Conservation (phyloP, 768 basidiomycete genomes). For the Postia placenta region DNA sequence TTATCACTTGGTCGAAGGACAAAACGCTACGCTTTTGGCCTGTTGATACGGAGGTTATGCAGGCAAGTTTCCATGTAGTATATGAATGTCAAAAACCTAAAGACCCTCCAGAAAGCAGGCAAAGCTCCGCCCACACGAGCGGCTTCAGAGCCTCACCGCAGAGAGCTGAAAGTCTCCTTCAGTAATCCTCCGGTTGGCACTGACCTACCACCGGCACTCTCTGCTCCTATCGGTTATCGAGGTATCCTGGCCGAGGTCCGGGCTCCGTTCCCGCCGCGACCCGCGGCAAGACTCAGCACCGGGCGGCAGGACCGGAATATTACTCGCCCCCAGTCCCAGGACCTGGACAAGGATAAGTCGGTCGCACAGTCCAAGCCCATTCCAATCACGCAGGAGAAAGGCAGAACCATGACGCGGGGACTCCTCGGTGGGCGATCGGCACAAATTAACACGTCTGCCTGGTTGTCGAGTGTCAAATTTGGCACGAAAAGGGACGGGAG, state of each 20-base stretch:
- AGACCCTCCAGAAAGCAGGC: conserved; percentile 21
- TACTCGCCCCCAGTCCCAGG: neutral
- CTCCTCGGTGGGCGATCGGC: conserved; percentile 44
- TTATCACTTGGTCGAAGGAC: conserved; percentile 85
- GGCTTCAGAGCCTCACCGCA: conserved; percentile 10
- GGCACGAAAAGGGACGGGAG: conserved; percentile 49
- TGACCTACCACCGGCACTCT: conserved; percentile 41
- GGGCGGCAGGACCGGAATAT: neutral
- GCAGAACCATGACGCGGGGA: conserved; percentile 42
- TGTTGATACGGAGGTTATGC: conserved; percentile 61
- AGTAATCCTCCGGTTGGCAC: conserved; percentile 37
- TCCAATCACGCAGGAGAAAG: conserved; percentile 16
- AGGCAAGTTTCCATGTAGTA: conserved; percentile 34
- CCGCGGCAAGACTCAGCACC: neutral
- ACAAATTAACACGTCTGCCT: conserved; percentile 60
- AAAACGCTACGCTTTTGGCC: conserved; percentile 91
- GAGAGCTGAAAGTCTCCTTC: conserved; percentile 39
- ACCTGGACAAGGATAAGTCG: neutral
- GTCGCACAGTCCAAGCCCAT: conserved; percentile 5
- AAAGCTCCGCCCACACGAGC: conserved; percentile 11
- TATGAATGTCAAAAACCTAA: neutral
- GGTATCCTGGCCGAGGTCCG: conserved; percentile 68
- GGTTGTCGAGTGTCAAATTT: conserved; percentile 73
- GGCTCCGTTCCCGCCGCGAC: conserved; percentile 36
- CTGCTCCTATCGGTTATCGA: conserved; percentile 62